A percentile compares a stretch with the other conserved stretches of the same genome.
These are phyloP conservation scores for Metschnikowia bowlesiae DNA, from an alignment of 805 yeast genomes.

Conservation along the genomic window DNA sequence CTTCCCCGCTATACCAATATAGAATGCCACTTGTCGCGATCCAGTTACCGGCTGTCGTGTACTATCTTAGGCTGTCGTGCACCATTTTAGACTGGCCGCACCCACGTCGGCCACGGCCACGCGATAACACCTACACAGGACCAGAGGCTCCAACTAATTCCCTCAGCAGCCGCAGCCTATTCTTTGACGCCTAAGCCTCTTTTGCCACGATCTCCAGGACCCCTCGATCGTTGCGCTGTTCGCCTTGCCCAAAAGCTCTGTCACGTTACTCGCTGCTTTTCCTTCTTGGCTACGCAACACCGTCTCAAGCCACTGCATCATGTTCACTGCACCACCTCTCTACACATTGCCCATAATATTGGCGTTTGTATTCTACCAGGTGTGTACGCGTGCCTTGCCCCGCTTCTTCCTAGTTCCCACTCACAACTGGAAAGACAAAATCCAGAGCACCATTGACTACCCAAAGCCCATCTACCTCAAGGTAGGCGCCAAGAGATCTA, in stretches of 20 bases:
- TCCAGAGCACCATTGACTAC: constrained; percentile 27
- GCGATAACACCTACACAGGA: background rate
- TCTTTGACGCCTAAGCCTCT: too few relatives aligned
- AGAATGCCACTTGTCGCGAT: too few relatives aligned
- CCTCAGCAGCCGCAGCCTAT: too few relatives aligned
- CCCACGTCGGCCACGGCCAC: background rate
- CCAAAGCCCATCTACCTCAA: constrained; percentile 34
- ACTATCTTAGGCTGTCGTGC: too few relatives aligned
- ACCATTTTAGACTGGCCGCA: too few relatives aligned
- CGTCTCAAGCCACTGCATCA: background rate
- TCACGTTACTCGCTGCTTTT: background rate
- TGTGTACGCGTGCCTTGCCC: constrained; percentile 26
- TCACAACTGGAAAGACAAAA: constrained; percentile 35
- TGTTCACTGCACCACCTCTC: constrained; percentile 3
- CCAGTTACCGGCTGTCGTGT: too few relatives aligned
- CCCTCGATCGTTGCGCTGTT: background rate
- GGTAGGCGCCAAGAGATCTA: constrained; percentile 35
- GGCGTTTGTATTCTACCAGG: constrained; percentile 15
- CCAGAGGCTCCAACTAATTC: background rate
- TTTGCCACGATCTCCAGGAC: too few relatives aligned
- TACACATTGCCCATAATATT: constrained; percentile 10
- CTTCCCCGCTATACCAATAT: too few relatives aligned
- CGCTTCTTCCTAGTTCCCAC: constrained; percentile 35
- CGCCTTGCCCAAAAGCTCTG: background rate
- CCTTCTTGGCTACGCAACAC: background rate